Base-by-base conservation (phyloP, 805 yeast species). In the Brettanomyces naardenensis region DNA sequence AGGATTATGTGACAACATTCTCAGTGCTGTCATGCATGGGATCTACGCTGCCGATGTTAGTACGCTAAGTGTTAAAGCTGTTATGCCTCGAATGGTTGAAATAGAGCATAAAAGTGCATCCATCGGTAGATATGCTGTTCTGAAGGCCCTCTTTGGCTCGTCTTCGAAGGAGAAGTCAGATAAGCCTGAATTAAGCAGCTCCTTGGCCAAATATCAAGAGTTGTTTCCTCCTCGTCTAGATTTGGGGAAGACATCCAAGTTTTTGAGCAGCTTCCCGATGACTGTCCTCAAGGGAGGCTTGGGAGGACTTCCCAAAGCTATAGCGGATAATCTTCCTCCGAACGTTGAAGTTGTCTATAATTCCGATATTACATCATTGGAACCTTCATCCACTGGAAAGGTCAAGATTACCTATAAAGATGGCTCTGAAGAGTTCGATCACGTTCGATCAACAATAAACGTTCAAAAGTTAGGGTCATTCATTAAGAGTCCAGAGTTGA, bases 1-100 rank as follows among this genome's bases (percentile, higher is more conserved):
- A 6, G 63, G 66, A 6, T 17, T 61, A n/a, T 64, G 71, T 3
- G 62, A 61, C 40, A 78, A 84, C 36, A 59, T 90, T 11, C 60
- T 83, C 17, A 83, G 95, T 58, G 97, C 95, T 0, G 61, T 88
- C 4, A 66, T 82, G 54, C 87, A 88, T 52, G 98, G 98, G 0
- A 78, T 92, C 1, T 90, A 88, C 57, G 96, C 95, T 1, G 92
- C 86, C n/a, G 95, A 89, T 56, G 68, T 77, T 2, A 51, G 67
- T 5, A 64, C 72, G 39, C 58, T 90, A 35, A 83, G 95, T 62
- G 76, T 81, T 0, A 61, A 71, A 17, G 66, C 82, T 4, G 66
- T 85, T 0, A 53, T 85, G 44, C 77, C 79, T 3, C 49, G 58
- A 7, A 49, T 86, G 46, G 75, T 68, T 33, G 62, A 71, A 10